Evolutionary conservation across 2,329 filamentous ascomycete genomes (phyloP), one percentile per base, ranked within the genome.

Genomic region (Neospermospora avenae): DNA sequence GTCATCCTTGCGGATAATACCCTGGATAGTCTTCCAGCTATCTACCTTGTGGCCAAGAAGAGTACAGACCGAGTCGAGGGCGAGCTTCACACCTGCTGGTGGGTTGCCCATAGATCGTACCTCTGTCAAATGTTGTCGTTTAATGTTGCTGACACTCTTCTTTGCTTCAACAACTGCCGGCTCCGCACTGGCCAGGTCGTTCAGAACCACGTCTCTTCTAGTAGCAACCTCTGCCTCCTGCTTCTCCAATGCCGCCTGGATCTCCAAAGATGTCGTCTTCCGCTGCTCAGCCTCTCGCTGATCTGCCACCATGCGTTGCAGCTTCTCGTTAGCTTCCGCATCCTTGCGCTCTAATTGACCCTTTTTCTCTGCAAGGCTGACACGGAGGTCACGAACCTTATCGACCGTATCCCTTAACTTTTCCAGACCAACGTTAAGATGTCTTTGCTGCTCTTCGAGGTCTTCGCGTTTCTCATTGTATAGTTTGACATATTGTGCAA

Each of bases 391-490:
- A 63, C 91, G 87, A 58, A 99, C 95, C 78, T 99, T 98, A 75
- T 96, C 92, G 22, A 98, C 93, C 2, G 95, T 99, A 76, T 98
- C 95, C 68, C 91, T 85, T 28, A 99, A 81, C 75, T 99, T 99
- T 78, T 99, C 95, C 1, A 99, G 84, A 81, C 95, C 96, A 59
- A 98, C 93, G 70, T 99, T 99, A 64, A 99, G 81, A 82, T 99
- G 95, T 31, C 95, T 89, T 73, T 99, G 95, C 75, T 99, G 95
- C 74, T 99, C 95, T 75, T 99, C 95, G 1, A 99, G 84, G 72
- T 99, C 95, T 74, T 98, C 95, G 11, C 96, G 90, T 80, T 99
- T 99, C 76, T 99, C 95, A 64, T 93, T 96, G 77, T 98, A 98
- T 6, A 99, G 81, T 75, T 90, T 95, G 75, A 97, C 93, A 73